Evolutionary conservation across 257 asterid species (phyloP), one percentile per base, ranked within the genome.

Genomic region (Dorcoceras hygrometricum): DNA sequence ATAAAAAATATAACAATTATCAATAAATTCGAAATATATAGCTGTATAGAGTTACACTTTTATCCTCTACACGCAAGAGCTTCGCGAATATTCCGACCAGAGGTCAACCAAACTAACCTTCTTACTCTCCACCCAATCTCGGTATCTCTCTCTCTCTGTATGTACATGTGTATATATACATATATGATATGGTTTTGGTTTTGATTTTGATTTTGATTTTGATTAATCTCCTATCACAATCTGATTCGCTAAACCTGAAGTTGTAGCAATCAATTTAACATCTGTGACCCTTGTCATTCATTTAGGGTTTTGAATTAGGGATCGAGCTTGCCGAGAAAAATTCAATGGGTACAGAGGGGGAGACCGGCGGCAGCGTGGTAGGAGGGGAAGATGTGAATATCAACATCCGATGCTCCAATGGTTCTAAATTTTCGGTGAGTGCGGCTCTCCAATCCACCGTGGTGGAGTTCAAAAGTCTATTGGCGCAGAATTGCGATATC

Each of bases 361-460:
- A 84, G 71, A 79, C 81, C 29, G 77, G 73, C 77, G 71, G 65
- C 28, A 70, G 79, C 31, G 65, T 67, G 24, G 75, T 63, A 24
- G 82, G 74, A 64, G 65, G 61, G 32, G 87, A 71, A 60, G 81
- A 79, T 77, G 89, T 82, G 57, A 82, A 78, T 60, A 65, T 87
- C n/a, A 84, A 82, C 69, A 78, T 87, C 66, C 82, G 88, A 57
- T 77, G 82, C 81, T 82, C 95, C 39, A 84, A 84, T 64, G 88
- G 89, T 60, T 77, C 85, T 32, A 87, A 84, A 71, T 81, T 87
- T 66, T 77, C 87, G 59, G 91, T 87, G 60, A 78, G 70, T 22
- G 34, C 83, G 71, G 74, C 59, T 67, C 89, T 87, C 61, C 82
- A 81, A 46, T 82, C 78, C 56, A 81, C 80, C 72, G 91, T 87